phyloP scores from a whole-genome alignment of 2,329 filamentous ascomycete genomes.

The Monosporascus ibericus region DNA sequence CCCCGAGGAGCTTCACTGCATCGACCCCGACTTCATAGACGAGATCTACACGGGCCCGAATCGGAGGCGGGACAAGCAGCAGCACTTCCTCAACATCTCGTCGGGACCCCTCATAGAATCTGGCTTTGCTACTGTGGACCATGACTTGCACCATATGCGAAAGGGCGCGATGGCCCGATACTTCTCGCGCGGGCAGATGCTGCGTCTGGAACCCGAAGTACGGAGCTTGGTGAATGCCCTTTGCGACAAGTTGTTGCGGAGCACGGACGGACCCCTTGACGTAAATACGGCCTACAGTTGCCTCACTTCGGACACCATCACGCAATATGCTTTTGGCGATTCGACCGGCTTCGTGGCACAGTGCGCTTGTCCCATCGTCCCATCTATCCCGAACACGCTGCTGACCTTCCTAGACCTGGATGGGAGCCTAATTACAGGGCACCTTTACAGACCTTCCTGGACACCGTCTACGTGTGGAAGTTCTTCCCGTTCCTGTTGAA shows the following conservation, averaged over 20 bases:
- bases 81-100: background rate
- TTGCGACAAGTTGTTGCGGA: constrained; percentile 23
- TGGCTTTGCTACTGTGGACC: constrained; percentile 10
- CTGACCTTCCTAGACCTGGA: constrained; percentile 8
- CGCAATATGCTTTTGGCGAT: constrained; percentile 19
- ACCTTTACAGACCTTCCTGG: constrained; percentile 15
- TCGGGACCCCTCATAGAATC: constrained; percentile 10
- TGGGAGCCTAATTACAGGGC: constrained; percentile 20
- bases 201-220: constrained; percentile 18
- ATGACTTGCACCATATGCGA: constrained; percentile 21
- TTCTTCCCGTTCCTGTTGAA: constrained; percentile 12
- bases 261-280: constrained; percentile 20
- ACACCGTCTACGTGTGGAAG: constrained; percentile 16
- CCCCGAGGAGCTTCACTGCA: constrained; percentile 19
- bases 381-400: too few species aligned
- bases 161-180: constrained; percentile 16
- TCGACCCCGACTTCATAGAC: constrained; percentile 27
- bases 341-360: constrained; percentile 14
- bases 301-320: constrained; percentile 15
- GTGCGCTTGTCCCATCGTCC: too few species aligned
- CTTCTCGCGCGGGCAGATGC: constrained; percentile 26
- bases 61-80: constrained; percentile 24
- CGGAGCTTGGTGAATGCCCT: constrained; percentile 8
- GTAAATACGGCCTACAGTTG: constrained; percentile 13
- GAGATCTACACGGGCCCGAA: constrained; percentile 30